Conservation (phyloP, 2,329 filamentous ascomycete species). For the Chaetomium strumarium region DNA sequence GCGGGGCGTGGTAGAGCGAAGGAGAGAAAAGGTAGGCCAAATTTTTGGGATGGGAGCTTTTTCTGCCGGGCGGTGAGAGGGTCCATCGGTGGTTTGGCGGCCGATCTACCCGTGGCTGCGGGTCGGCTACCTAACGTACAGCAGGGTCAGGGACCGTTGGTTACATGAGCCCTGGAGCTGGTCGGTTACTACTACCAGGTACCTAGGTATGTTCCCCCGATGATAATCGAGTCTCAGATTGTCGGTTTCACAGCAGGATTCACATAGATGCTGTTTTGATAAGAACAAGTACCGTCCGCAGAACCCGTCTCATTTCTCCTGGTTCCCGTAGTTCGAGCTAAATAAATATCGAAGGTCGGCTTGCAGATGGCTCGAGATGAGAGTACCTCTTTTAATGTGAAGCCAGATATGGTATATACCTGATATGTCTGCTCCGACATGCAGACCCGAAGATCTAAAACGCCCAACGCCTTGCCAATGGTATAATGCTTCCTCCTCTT, state of each 20-base stretch:
- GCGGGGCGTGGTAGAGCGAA: not conserved
- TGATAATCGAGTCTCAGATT: too few species aligned
- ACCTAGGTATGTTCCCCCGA: too few species aligned
- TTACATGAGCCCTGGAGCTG: too few species aligned
- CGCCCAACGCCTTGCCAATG: conserved; percentile 23
- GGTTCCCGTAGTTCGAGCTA: too few species aligned
- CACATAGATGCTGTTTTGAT: too few species aligned
- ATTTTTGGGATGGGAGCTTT: conserved; percentile 21
- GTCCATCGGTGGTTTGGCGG: conserved; percentile 1
- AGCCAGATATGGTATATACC: not conserved
- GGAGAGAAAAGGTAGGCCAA: conserved; percentile 4
- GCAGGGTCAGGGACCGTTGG: not conserved
- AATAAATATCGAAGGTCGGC: too few species aligned
- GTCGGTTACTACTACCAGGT: too few species aligned
- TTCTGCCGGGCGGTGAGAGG: conserved; percentile 26
- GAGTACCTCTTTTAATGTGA: too few species aligned
- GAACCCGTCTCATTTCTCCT: too few species aligned
- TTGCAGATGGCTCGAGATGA: too few species aligned
- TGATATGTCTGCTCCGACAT: not conserved
- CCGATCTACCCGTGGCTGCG: conserved; percentile 6
- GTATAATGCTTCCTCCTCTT: conserved; percentile 21
- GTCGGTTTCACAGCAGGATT: too few species aligned
- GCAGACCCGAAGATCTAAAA: not conserved
- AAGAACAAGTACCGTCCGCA: too few species aligned
- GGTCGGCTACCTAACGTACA: not conserved